Conservation (phyloP, 176 grass and related monocot genomes). For the Bolboschoenus planiculmis region DNA sequence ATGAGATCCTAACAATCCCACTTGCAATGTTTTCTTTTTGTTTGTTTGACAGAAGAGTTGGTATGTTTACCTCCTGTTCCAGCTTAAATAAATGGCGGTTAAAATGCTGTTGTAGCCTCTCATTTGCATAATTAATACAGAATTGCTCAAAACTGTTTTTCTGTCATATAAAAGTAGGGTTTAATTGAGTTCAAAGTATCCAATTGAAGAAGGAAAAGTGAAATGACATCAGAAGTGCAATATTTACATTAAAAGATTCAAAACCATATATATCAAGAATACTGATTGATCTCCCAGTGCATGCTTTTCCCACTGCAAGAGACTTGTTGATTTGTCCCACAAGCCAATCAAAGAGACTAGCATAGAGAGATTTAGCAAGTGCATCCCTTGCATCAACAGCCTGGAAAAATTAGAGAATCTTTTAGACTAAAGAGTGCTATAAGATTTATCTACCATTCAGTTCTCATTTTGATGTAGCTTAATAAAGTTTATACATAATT, state of each 20-base stretch:
- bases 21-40: not conserved
- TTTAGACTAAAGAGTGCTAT: not conserved
- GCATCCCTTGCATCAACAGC: slow-evolving; percentile 92
- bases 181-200: slow-evolving; percentile 6
- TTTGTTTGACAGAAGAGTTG: not conserved
- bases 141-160: slow-evolving; percentile 99
- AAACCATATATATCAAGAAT: slow-evolving; percentile 99
- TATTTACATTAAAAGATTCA: slow-evolving; percentile 69
- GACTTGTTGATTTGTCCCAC: slow-evolving; percentile 96
- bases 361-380: slow-evolving; percentile 88
- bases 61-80: slow-evolving; percentile 56
- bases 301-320: slow-evolving; percentile 82
- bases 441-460: not conserved
- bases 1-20: not conserved
- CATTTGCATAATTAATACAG: slow-evolving; percentile 99
- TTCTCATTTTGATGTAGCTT: not conserved
- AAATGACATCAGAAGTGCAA: slow-evolving; percentile 7
- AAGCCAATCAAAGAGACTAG: slow-evolving; percentile 96
- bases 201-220: not conserved
- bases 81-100: slow-evolving; percentile 99
- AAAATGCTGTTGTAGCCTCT: slow-evolving; percentile 98
- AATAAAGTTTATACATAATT: not conserved
- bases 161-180: slow-evolving; percentile 22
- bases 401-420: slow-evolving; percentile 29
- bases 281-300: slow-evolving; percentile 95